phyloP scores from a whole-genome alignment of 2,329 filamentous ascomycete genomes.

The Paraconiothyrium brasiliense region DNA sequence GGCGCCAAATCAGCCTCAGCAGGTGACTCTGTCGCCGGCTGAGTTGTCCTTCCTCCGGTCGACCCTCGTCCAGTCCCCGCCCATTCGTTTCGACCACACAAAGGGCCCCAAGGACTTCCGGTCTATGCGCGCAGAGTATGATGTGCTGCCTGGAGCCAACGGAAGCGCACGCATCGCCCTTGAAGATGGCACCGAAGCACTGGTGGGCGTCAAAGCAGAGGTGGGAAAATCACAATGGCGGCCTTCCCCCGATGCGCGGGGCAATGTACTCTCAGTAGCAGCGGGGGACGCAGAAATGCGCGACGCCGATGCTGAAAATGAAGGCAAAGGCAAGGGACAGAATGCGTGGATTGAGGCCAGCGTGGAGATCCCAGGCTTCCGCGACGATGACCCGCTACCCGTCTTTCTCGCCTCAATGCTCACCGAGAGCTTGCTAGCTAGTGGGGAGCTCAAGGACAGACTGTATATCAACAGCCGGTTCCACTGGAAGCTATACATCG shows the following conservation, averaged over 20 bases:
- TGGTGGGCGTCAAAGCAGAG: conserved; percentile 95
- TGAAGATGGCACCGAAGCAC: conserved; percentile 92
- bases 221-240: conserved; percentile 74
- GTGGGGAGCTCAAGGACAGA: conserved; percentile 71
- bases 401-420: conserved; percentile 90
- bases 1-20: conserved; percentile 54
- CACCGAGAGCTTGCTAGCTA: conserved; percentile 82
- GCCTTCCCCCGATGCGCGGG: conserved; percentile 29
- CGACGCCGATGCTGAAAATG: conserved; percentile 44
- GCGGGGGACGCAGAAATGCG: conserved; percentile 54
- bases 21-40: conserved; percentile 85
- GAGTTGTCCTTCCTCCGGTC: conserved; percentile 95
- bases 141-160: conserved; percentile 87
- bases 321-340: conserved; percentile 55
- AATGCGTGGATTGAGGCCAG: conserved; percentile 87
- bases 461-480: conserved; percentile 89
- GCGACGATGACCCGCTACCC: conserved; percentile 90
- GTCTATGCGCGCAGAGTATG: conserved; percentile 87
- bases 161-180: conserved; percentile 94
- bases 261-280: conserved; percentile 32
- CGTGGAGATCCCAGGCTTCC: conserved; percentile 88
- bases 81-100: conserved; percentile 80
- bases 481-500: conserved; percentile 96
- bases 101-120: conserved; percentile 80
- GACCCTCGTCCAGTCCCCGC: conserved; percentile 81